Evolutionary conservation across 2,329 filamentous ascomycete species (phyloP), one percentile per base, ranked within the genome.

Genomic region (Purpureocillium takamizusanense): DNA sequence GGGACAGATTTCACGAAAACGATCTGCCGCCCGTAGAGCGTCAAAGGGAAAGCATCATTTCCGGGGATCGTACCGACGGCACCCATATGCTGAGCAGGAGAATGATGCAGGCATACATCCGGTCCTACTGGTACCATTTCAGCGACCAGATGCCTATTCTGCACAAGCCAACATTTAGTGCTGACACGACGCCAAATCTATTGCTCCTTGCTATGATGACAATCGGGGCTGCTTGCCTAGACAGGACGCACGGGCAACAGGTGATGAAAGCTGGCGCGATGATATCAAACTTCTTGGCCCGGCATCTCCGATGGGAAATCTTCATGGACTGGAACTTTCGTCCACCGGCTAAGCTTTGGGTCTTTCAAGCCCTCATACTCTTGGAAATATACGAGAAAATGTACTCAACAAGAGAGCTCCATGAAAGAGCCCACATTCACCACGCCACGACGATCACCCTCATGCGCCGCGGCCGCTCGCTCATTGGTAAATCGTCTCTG

Each of bases 351-450:
- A 95, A 94, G 61, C 65, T 98, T 7, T 98, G 90, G 90, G 78
- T 95, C 1, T 97, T 97, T 63, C 92, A 97, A 57, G 82, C 90
- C 1, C 66, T 97, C 37, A 69, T 97, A 4, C 71, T 97, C 5
- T 71, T 97, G 11, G 92, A 98, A 57, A 67, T 95, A 1, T 97
- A 94, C 52, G 92, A 98, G 65, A 98, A 98, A 69, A 92, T 95
- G 84, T 97, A 90, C 59, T 92, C 88, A 30, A 95, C 90, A 1
- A 76, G 89, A 46, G 82, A 86, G 42, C 68, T 97, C 25, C 92
- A 98, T 59, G 92, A 98, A 61, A 76, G 92, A 47, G 90, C 90
- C 1, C 90, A 97, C 51, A 95, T 97, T 33, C 90, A 97, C 53
- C 92, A 98, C 56, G 90, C 90, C 12, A 95, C 90, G 0, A 95